These are phyloP conservation scores for Amoeboaphelidium protococcarum DNA, from an alignment of 371 early-diverging fungal species.

Conservation along the genomic window DNA sequence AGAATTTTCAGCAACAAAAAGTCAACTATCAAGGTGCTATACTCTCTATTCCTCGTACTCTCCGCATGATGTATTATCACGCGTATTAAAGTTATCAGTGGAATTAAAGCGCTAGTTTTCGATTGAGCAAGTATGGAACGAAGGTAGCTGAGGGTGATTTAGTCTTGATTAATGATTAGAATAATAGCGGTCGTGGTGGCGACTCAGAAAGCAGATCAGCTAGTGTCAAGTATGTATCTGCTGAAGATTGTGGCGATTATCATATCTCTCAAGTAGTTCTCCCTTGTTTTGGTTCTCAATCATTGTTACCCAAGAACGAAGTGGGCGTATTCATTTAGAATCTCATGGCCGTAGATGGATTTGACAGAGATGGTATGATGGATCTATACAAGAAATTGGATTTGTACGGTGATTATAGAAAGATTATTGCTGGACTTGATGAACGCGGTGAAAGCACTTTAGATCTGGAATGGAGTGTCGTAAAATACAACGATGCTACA, in stretches of 20 bases:
- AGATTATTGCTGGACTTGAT: conserved; percentile 23
- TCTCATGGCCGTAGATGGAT: conserved; percentile 34
- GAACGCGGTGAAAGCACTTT: no score
- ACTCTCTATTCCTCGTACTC: conserved; percentile 44
- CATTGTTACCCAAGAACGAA: conserved; percentile 51
- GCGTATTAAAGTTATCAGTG: conserved; percentile 90
- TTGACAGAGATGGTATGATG: conserved; percentile 22
- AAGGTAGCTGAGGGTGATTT: conserved; percentile 61
- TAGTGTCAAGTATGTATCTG: conserved; percentile 29
- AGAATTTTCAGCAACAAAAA: background rate
- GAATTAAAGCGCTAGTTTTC: conserved; percentile 61
- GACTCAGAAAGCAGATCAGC: background rate
- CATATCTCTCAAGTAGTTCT: conserved; percentile 64
- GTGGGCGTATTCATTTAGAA: conserved; percentile 30
- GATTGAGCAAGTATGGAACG: conserved; percentile 38
- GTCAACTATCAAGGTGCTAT: background rate
- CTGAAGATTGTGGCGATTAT: conserved; percentile 32
- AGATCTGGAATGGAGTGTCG: conserved; percentile 15
- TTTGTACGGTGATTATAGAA: conserved; percentile 52
- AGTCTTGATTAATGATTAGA: conserved; percentile 15
- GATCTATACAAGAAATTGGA: conserved; percentile 4
- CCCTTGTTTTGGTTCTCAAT: conserved; percentile 54
- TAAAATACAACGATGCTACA: conserved; percentile 30
- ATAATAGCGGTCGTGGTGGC: conserved; percentile 1
- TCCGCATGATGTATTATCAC: conserved; percentile 79